Evolutionary conservation across 2,329 filamentous ascomycete species (phyloP).

Genomic region (Talaromyces albobiverticillius): DNA sequence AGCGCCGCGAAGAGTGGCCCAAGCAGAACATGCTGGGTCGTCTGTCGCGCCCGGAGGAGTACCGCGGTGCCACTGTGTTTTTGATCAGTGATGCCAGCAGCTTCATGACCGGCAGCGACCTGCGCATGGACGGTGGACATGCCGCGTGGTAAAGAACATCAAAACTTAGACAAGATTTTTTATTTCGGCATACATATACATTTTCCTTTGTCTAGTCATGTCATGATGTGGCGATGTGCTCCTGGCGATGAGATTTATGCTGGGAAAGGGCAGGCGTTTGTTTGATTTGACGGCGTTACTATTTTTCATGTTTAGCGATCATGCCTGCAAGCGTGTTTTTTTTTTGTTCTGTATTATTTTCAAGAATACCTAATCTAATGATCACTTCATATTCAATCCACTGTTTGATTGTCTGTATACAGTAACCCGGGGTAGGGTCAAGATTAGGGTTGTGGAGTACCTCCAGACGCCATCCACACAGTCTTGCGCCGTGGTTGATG

Average conservation of each 20-base stretch:
- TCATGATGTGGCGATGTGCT: too few relatives aligned
- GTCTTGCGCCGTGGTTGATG: too few relatives aligned
- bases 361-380: not conserved
- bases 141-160: slow-evolving; percentile 54
- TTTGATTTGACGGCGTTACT: too few relatives aligned
- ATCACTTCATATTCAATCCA: not conserved
- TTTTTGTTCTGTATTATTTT: not conserved
- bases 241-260: too few relatives aligned
- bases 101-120: slow-evolving; percentile 56
- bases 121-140: slow-evolving; percentile 55
- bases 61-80: slow-evolving; percentile 55
- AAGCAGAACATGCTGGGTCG: slow-evolving; percentile 80
- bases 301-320: not conserved
- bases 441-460: too few relatives aligned
- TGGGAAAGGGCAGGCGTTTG: not conserved
- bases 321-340: not conserved
- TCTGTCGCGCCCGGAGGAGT: slow-evolving; percentile 66
- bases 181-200: too few relatives aligned
- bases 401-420: too few relatives aligned
- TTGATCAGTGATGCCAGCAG: slow-evolving; percentile 49
- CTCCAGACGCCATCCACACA: too few relatives aligned
- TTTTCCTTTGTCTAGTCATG: too few relatives aligned
- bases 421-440: too few relatives aligned
- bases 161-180: too few relatives aligned
- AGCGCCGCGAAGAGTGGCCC: slow-evolving; percentile 76